Conservation (phyloP, 768 basidiomycete genomes). For the Panaeolus papilionaceus region DNA sequence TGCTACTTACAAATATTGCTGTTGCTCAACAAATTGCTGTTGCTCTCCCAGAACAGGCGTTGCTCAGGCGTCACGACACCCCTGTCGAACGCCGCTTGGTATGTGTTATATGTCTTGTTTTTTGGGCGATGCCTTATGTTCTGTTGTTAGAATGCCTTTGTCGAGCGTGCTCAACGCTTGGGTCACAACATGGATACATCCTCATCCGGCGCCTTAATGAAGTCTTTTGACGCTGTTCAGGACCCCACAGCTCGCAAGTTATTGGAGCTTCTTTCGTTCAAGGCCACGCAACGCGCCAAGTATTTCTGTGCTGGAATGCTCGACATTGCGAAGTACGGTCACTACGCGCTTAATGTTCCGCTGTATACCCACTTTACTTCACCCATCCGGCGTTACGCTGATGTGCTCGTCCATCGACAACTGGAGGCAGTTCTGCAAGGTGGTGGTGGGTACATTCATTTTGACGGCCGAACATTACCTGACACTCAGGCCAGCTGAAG, state of each 20-base stretch:
- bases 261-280: slow-evolving; percentile 84
- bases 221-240: slow-evolving; percentile 75
- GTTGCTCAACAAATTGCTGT: slow-evolving; percentile 95
- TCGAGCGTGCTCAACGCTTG: slow-evolving; percentile 81
- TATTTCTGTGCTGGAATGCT: slow-evolving; percentile 99
- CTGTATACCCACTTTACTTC: slow-evolving; percentile 95
- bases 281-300: slow-evolving; percentile 94
- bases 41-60: slow-evolving; percentile 94
- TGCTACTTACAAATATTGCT: slow-evolving; percentile 90
- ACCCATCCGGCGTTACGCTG: slow-evolving; percentile 92
- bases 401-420: slow-evolving; percentile 95
- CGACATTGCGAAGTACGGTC: slow-evolving; percentile 96
- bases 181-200: slow-evolving; percentile 84
- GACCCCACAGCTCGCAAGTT: slow-evolving; percentile 78
- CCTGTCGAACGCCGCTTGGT: slow-evolving; percentile 93
- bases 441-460: slow-evolving; percentile 52
- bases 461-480: slow-evolving; percentile 2
- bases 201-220: slow-evolving; percentile 83
- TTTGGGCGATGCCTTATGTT: background rate
- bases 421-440: slow-evolving; percentile 87
- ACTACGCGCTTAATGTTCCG: slow-evolving; percentile 89
- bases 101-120: slow-evolving; percentile 34
- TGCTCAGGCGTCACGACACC: slow-evolving; percentile 92
- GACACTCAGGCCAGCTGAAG: slow-evolving; percentile 53
- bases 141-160: slow-evolving; percentile 69